phyloP scores from a whole-genome alignment of 2,329 filamentous ascomycete species.

The Aspergillus flavus region DNA sequence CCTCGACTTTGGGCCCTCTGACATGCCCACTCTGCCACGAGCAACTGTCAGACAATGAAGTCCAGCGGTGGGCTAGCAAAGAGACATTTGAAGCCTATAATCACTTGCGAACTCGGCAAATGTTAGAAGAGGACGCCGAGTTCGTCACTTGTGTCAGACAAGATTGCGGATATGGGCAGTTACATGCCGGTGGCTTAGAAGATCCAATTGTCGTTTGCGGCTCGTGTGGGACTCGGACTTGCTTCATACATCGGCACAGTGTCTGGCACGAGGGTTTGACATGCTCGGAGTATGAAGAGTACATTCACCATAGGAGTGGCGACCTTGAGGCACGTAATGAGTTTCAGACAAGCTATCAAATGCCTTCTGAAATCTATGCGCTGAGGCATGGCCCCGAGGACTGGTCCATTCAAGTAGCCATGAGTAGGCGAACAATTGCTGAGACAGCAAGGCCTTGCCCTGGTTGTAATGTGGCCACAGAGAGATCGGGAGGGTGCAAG shows the following conservation, averaged over 20 bases:
- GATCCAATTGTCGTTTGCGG: constrained; percentile 21
- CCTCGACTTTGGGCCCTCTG: constrained; percentile 4
- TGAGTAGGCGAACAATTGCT: constrained; percentile 11
- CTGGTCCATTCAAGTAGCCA: constrained; percentile 8
- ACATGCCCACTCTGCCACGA: constrained; percentile 20
- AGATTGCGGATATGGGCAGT: constrained; percentile 21
- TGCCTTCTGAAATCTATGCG: background rate
- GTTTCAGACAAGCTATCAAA: background rate
- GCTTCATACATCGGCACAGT: constrained; percentile 18
- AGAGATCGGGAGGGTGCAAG: constrained; percentile 19
- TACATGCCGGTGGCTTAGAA: constrained; percentile 20
- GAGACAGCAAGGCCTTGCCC: constrained; percentile 16
- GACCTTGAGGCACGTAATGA: background rate
- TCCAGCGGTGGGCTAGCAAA: constrained; percentile 20
- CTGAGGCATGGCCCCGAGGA: constrained; percentile 1
- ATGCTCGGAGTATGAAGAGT: constrained; percentile 20
- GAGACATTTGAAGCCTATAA: constrained; percentile 20
- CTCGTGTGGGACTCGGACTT: constrained; percentile 20
- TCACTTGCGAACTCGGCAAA: constrained; percentile 14
- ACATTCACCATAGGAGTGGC: background rate
- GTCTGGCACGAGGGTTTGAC: constrained; percentile 23
- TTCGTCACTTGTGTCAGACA: constrained; percentile 19
- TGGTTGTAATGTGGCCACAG: constrained; percentile 15
- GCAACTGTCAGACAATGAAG: constrained; percentile 17
- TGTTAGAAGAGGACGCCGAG: constrained; percentile 20